Evolutionary conservation across 2,329 filamentous ascomycete species (phyloP).

Genomic region (Onygena corvina): DNA sequence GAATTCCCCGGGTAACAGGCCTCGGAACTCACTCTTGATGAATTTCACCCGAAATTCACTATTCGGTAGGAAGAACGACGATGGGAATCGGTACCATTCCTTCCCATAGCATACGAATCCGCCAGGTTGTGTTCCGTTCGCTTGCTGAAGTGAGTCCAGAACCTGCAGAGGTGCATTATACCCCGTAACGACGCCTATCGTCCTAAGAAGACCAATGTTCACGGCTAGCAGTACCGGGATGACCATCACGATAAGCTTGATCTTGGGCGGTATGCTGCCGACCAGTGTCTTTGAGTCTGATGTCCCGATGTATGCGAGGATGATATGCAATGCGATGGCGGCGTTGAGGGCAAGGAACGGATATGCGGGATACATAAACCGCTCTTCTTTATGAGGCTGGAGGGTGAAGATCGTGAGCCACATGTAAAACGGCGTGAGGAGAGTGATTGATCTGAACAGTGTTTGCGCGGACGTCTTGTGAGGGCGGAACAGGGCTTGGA

Average conservation of each 20-base stretch:
- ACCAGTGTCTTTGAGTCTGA: conserved; percentile 53
- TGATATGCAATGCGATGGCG: conserved; percentile 67
- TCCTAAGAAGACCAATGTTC: conserved; percentile 57
- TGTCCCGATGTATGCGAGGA: conserved; percentile 63
- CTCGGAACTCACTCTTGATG: conserved; percentile 77
- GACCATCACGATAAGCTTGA: conserved; percentile 58
- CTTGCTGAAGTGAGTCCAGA: conserved; percentile 37
- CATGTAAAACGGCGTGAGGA: conserved; percentile 78
- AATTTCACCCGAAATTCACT: conserved; percentile 77
- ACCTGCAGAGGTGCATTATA: conserved; percentile 71
- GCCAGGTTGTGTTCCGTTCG: conserved; percentile 45
- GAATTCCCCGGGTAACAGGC: conserved; percentile 83
- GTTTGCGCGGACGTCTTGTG: conserved; percentile 54
- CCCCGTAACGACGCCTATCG: conserved; percentile 62
- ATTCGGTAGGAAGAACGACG: conserved; percentile 79
- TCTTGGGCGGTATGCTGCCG: conserved; percentile 57
- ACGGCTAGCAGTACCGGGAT: conserved; percentile 51
- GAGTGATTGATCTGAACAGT: conserved; percentile 62
- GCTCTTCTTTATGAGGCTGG: conserved; percentile 94
- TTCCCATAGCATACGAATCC: conserved; percentile 81
- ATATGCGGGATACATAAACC: conserved; percentile 97
- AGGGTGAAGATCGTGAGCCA: conserved; percentile 86
- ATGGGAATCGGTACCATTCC: conserved; percentile 97
- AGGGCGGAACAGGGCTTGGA: conserved; percentile 56
- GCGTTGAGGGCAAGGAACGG: conserved; percentile 83